A percentile compares a stretch with the other conserved stretches of the same genome.
Evolutionary conservation across 1,284 basidiomycete species (phyloP).

Genomic region (Puccinia horiana): DNA sequence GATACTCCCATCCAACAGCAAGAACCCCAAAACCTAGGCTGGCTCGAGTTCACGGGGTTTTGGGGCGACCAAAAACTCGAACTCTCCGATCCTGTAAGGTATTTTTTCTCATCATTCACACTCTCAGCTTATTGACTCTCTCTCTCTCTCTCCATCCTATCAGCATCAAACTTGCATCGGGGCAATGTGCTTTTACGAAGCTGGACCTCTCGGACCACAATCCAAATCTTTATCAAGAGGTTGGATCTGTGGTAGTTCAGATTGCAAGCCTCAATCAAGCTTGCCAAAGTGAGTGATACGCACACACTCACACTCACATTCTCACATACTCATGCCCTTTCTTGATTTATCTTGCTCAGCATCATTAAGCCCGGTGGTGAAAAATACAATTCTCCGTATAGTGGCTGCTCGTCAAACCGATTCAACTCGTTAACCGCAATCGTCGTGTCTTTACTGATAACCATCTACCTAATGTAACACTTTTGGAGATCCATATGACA

Average conservation of each 20-base stretch:
- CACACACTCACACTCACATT: no score
- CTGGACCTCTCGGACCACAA: conserved; percentile 34
- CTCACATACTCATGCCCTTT: no score
- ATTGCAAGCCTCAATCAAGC: conserved; percentile 26
- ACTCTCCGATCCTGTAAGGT: conserved; percentile 26
- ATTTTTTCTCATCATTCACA: background rate
- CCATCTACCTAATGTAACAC: background rate
- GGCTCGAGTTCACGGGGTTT: conserved; percentile 31
- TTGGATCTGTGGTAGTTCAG: conserved; percentile 29
- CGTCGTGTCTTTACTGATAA: background rate
- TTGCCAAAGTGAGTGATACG: conserved; percentile 35
- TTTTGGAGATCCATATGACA: no score
- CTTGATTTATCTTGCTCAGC: background rate
- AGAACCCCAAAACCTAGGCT: conserved; percentile 21
- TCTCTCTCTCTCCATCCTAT: background rate
- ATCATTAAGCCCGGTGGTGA: background rate
- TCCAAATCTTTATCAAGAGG: conserved; percentile 36
- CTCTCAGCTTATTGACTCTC: background rate
- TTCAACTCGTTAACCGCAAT: background rate
- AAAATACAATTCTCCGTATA: conserved; percentile 1
- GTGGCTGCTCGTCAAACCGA: background rate
- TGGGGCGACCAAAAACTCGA: conserved; percentile 40
- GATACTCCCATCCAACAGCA: conserved; percentile 20
- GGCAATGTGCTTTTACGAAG: conserved; percentile 30
- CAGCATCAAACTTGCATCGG: conserved; percentile 43